Percentiles rank a stretch among this genome's conserved stretches.
phyloP scores from a whole-genome alignment of 352 stramenopile genomes.

The Hyaloperonospora arabidopsidis region DNA sequence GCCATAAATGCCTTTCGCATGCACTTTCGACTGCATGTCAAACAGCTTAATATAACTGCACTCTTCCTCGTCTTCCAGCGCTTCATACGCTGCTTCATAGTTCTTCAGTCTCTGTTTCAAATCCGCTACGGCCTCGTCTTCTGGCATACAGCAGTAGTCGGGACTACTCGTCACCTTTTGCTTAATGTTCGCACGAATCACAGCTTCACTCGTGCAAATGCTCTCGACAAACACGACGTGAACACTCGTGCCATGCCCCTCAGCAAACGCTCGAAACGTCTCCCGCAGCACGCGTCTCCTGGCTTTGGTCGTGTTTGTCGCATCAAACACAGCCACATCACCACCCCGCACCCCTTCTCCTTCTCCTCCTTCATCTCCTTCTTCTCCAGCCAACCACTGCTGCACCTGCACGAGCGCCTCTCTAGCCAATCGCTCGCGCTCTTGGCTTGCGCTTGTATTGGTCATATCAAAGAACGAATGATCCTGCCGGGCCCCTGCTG shows the following conservation, averaged over 20 bases:
- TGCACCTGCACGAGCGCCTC: slow-evolving; percentile 63
- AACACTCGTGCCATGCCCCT: slow-evolving; percentile 57
- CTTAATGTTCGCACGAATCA: slow-evolving; percentile 79
- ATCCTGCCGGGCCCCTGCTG: slow-evolving; percentile 47
- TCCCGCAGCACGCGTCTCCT: slow-evolving; percentile 48
- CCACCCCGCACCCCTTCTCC: slow-evolving; percentile 30
- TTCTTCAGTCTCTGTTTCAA: slow-evolving; percentile 80
- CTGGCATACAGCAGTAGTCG: slow-evolving; percentile 73
- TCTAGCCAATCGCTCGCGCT: slow-evolving; percentile 77
- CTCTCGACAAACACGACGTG: slow-evolving; percentile 91
- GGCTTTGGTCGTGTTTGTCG: slow-evolving; percentile 82
- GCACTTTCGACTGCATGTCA: slow-evolving; percentile 81
- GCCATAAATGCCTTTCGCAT: slow-evolving; percentile 80
- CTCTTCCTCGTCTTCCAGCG: slow-evolving; percentile 75
- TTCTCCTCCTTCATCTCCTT: slow-evolving; percentile 32
- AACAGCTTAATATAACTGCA: slow-evolving; percentile 89
- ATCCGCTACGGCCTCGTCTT: slow-evolving; percentile 66
- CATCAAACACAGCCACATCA: slow-evolving; percentile 87
- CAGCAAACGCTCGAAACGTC: slow-evolving; percentile 51
- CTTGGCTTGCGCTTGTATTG: slow-evolving; percentile 66
- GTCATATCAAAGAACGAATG: slow-evolving; percentile 90
- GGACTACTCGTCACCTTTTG: slow-evolving; percentile 71
- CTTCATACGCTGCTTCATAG: slow-evolving; percentile 84
- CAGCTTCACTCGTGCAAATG: slow-evolving; percentile 88
- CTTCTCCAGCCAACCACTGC: slow-evolving; percentile 43